These are phyloP conservation scores for Tilletia setariae DNA, from an alignment of 1,284 basidiomycete species.

Conservation along the genomic window DNA sequence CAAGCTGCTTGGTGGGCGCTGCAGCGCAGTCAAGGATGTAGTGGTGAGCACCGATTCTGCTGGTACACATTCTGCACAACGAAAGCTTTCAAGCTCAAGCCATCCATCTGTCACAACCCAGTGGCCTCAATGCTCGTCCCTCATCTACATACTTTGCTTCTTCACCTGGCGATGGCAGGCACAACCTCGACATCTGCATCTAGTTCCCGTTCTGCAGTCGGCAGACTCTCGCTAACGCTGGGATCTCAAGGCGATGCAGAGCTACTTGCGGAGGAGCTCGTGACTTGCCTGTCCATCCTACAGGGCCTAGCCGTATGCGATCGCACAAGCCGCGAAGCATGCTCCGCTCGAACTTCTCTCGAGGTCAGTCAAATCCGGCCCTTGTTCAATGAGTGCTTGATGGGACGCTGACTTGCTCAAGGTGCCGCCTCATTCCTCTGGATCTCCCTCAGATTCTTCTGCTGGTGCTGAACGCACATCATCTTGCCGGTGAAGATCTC, in stretches of 20 bases:
- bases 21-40: background rate
- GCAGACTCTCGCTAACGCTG: background rate
- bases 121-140: background rate
- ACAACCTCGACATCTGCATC: background rate
- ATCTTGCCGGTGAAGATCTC: background rate
- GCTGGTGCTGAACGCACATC: background rate
- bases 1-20: slow-evolving; percentile 1
- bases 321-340: background rate
- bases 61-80: background rate
- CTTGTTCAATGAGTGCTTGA: no score
- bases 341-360: background rate
- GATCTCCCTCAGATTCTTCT: background rate
- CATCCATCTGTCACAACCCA: background rate
- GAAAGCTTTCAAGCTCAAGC: background rate
- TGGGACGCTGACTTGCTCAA: background rate
- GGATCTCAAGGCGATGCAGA: background rate
- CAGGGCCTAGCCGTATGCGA: slow-evolving; percentile 4
- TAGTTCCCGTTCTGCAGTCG: background rate
- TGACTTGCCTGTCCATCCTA: background rate
- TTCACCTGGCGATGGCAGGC: background rate
- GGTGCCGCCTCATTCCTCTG: background rate
- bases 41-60: background rate
- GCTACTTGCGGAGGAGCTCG: slow-evolving; percentile 1
- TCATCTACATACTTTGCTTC: background rate
- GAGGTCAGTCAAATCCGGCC: background rate